These are phyloP conservation scores for Mortierella sp. DNA, from an alignment of 371 early-diverging fungal species.

Conservation along the genomic window DNA sequence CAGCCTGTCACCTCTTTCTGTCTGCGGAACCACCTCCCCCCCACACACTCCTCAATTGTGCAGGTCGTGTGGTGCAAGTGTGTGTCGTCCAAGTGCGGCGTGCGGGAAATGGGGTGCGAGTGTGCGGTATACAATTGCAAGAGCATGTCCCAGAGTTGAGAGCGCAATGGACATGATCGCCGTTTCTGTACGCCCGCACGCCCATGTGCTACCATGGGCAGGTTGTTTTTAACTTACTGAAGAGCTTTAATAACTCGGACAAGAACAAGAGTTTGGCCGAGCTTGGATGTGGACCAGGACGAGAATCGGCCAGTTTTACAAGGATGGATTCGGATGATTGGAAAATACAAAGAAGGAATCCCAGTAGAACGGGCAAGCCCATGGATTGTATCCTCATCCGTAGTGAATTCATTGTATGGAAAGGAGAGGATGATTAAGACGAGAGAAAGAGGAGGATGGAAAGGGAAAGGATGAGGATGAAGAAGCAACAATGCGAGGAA, in stretches of 20 bases:
- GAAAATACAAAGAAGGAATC: conserved; percentile 51
- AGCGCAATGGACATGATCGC: too few species aligned
- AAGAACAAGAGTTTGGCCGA: conserved; percentile 49
- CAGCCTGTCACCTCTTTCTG: too few species aligned
- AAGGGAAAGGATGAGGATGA: not conserved
- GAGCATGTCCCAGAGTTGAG: too few species aligned
- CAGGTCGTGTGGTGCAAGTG: too few species aligned
- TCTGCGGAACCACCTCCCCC: too few species aligned
- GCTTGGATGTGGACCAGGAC: conserved; percentile 39
- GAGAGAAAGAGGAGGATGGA: not conserved
- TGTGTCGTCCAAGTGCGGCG: too few species aligned
- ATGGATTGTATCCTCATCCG: conserved; percentile 23
- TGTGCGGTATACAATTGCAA: too few species aligned
- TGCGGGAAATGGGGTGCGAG: too few species aligned
- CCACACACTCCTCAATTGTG: too few species aligned
- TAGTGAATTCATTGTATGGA: conserved; percentile 10
- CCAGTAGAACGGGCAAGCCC: conserved; percentile 38
- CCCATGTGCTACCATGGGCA: too few species aligned
- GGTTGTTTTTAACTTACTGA: conserved; percentile 51
- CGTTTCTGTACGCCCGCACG: too few species aligned
- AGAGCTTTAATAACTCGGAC: conserved; percentile 42
- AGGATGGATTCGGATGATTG: conserved; percentile 52
- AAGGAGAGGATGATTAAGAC: not conserved
- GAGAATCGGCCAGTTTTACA: conserved; percentile 43
- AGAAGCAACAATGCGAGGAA: too few species aligned